Conservation (phyloP, 805 yeast species). For the Candida tammaniensis region DNA sequence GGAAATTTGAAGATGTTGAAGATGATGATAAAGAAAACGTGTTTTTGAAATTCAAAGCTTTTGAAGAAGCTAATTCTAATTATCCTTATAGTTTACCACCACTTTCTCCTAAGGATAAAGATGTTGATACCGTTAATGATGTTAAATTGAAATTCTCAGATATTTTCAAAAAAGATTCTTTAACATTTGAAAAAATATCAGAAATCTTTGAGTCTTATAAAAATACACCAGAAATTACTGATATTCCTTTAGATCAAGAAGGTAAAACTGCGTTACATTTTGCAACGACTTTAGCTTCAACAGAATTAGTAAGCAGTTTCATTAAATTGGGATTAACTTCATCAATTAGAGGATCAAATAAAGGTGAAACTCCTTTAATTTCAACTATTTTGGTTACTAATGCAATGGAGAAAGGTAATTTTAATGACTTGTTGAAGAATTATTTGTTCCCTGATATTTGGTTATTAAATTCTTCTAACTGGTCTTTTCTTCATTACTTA, state of each 20-base stretch:
- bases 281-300: conserved; percentile 40
- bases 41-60: conserved; percentile 10
- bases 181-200: conserved; percentile 22
- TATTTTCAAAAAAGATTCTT: conserved; percentile 27
- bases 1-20: conserved; percentile 3
- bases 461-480: conserved; percentile 55
- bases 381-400: conserved; percentile 83
- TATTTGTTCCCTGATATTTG: conserved; percentile 61
- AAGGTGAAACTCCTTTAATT: conserved; percentile 45
- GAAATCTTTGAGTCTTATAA: conserved; percentile 20
- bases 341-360: conserved; percentile 37
- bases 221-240: conserved; percentile 16
- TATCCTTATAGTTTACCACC: conserved; percentile 37
- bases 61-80: conserved; percentile 32
- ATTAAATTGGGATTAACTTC: conserved; percentile 33
- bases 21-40: conserved; percentile 6
- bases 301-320: conserved; percentile 31
- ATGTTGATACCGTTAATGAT: conserved; percentile 27
- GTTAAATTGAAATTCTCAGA: conserved; percentile 32
- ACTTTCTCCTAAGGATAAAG: conserved; percentile 16
- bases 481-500: conserved; percentile 86
- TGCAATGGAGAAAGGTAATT: conserved; percentile 74
- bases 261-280: conserved; percentile 45
- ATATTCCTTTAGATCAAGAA: conserved; percentile 36
- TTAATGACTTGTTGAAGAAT: conserved; percentile 61